Conservation (phyloP, 371 early-diverging fungal genomes). For the Nematocida sp. region DNA sequence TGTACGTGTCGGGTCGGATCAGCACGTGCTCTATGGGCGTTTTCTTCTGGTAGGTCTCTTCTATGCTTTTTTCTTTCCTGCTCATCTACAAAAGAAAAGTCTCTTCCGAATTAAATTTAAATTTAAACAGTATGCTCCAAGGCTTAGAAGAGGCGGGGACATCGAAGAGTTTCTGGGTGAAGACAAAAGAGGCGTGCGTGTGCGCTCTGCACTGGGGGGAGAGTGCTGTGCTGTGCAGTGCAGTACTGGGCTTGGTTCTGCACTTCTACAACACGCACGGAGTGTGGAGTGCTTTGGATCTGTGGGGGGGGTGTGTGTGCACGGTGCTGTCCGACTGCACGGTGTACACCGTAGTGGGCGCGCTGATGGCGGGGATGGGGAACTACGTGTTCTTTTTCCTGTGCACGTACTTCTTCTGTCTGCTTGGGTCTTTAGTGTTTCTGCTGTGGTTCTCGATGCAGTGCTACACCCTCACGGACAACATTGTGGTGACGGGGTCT, state of each 20-base stretch:
- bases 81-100: conserved; percentile 28
- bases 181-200: too few species aligned
- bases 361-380: background rate
- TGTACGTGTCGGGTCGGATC: conserved; percentile 94
- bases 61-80: conserved; percentile 67
- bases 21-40: conserved; percentile 95
- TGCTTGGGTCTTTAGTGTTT: background rate
- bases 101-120: background rate
- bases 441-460: background rate
- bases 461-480: conserved; percentile 38
- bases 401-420: conserved; percentile 20
- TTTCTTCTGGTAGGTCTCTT: conserved; percentile 94
- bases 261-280: too few species aligned
- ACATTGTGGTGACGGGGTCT: conserved; percentile 13
- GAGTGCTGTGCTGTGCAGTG: too few species aligned
- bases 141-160: background rate
- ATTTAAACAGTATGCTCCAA: background rate
- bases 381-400: conserved; percentile 15
- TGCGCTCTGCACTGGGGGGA: too few species aligned
- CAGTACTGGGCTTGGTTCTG: too few species aligned
- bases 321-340: too few species aligned
- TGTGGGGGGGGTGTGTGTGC: too few species aligned
- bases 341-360: too few species aligned
- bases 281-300: too few species aligned
- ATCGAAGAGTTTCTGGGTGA: background rate